phyloP scores from a whole-genome alignment of 148 eudicot genomes.

The Nepenthes gracilis region DNA sequence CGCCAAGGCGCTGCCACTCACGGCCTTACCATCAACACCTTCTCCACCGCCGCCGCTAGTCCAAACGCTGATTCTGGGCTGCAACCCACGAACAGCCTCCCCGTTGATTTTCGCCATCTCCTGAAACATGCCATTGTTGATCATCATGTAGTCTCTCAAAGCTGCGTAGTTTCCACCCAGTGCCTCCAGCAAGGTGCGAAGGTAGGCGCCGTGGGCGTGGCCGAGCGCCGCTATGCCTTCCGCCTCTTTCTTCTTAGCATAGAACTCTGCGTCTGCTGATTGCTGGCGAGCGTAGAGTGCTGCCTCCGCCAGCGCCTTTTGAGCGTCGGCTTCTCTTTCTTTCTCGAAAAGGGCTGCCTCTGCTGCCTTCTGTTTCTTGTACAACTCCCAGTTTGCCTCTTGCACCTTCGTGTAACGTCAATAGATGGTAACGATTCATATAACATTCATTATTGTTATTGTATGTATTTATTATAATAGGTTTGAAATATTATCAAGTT shows the following conservation, averaged over 20 bases:
- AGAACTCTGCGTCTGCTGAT: slow-evolving; percentile 43
- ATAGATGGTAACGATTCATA: no score
- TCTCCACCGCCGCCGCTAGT: slow-evolving; percentile 20
- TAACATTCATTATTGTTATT: no score
- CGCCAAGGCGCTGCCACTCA: slow-evolving; percentile 16
- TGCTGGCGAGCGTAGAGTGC: slow-evolving; percentile 31
- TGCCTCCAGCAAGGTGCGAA: slow-evolving; percentile 30
- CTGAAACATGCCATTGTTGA: slow-evolving; percentile 38
- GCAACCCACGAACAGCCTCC: slow-evolving; percentile 34
- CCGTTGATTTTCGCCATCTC: slow-evolving; percentile 46
- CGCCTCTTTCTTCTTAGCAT: slow-evolving; percentile 42
- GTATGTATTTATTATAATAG: no score
- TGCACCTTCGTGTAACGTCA: no score
- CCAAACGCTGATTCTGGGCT: slow-evolving; percentile 57
- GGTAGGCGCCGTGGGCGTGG: slow-evolving; percentile 37
- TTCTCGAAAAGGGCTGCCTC: slow-evolving; percentile 34
- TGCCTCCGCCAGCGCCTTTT: slow-evolving; percentile 32
- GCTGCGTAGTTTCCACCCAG: slow-evolving; percentile 35
- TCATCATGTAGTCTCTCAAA: slow-evolving; percentile 52
- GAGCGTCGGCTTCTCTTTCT: slow-evolving; percentile 28
- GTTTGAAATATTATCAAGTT: no score
- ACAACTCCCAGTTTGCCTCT: slow-evolving; percentile 62
- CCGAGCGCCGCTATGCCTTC: slow-evolving; percentile 35
- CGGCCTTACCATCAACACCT: slow-evolving; percentile 7
- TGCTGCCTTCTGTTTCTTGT: slow-evolving; percentile 43